Conservation (phyloP, 768 basidiomycete species). For the Dictyophora rubrovolvata region DNA sequence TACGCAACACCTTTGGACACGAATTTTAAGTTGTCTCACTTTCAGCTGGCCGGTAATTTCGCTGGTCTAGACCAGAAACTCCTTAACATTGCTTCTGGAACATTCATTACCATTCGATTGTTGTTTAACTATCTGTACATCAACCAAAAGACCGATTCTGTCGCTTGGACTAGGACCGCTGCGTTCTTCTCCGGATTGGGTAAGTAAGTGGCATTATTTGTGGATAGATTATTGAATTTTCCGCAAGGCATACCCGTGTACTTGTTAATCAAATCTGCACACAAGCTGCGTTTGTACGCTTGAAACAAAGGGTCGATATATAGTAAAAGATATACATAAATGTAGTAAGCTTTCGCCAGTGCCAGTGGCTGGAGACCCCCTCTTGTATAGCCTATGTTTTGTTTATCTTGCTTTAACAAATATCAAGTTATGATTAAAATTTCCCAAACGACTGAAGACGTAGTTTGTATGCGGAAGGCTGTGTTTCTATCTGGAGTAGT, state of each 20-base stretch:
- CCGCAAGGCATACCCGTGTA: constrained; percentile 1
- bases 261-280: constrained; percentile 2
- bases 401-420: no score
- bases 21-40: not conserved
- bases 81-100: constrained; percentile 23
- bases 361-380: no score
- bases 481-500: no score
- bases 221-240: not conserved
- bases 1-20: not conserved
- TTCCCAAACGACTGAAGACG: no score
- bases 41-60: constrained; percentile 20
- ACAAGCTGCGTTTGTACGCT: not conserved
- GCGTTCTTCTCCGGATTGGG: not conserved
- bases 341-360: no score
- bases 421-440: no score
- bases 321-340: not conserved
- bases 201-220: not conserved
- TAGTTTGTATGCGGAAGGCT: no score
- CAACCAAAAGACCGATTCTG: constrained; percentile 10
- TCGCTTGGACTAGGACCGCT: not conserved
- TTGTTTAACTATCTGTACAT: constrained; percentile 25
- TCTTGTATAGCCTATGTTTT: no score
- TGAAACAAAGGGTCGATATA: not conserved
- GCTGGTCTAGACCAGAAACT: constrained; percentile 22
- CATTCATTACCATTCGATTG: constrained; percentile 19